Evolutionary conservation across 2,329 filamentous ascomycete species (phyloP), one percentile per base, ranked within the genome.

Genomic region (Penicillium olsonii): DNA sequence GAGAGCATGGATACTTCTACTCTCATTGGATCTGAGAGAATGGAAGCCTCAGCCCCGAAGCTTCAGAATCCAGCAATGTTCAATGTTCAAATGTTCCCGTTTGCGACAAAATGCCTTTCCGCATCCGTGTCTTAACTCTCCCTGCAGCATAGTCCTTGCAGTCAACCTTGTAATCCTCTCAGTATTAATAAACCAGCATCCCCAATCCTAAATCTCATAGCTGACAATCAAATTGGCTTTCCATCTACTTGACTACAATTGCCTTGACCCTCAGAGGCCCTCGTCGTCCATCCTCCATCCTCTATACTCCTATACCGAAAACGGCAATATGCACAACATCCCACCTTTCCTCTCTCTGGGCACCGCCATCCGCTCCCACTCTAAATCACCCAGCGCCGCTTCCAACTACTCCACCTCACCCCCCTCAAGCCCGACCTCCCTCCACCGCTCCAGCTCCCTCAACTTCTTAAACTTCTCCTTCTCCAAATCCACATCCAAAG

Each of bases 301-400:
- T 24, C 22, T 8, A 40, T 34, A 47, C 12, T 46, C 35, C 42
- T 42, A 54, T 37, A 15, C 17, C 15, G 37, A 49, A 20, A 37
- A 37, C 15, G 33, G 26, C 20, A 50, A 58, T 39, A 65, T 65
- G 63, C 55, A 60, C 43, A 50, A 61, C 39, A 35, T 54, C 22
- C 42, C 56, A 4, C 63, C 65, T 41, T 60, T 61, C 43, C 63
- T 67, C 40, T 61, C 64, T 31, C 56, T 71, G 22, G 61, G 61
- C 51, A 67, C 67, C 34, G 60, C 66, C 8, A 67, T 69, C 55
- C 55, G 55, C 48, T 56, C 57, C 54, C 45, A 54, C 37, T 29
- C 43, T 35, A 50, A 59, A 46, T 42, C 53, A 48, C 31, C 50
- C 47, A 53, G 61, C 57, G 53, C 57, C 12, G 48, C 41, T 29